Evolutionary conservation across 2,329 filamentous ascomycete species (phyloP), one percentile per base, ranked within the genome.

Genomic region (Aspergillus fructus): DNA sequence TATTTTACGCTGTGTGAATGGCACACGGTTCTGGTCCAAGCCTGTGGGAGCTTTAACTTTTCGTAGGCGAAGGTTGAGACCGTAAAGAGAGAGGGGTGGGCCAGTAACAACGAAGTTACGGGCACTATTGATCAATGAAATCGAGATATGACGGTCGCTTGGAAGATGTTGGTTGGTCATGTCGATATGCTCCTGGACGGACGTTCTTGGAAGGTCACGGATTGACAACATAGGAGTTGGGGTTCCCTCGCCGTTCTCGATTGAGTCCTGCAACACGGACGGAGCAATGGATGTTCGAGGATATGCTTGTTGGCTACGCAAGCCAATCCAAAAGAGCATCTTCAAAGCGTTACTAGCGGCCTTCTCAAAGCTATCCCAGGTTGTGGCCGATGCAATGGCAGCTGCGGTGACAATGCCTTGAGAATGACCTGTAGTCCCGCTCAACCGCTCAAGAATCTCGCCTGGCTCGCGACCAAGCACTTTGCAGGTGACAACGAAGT

Each of bases 21-120:
- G 96, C 53, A 97, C 89, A 59, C 93, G 86, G 64, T 90, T 96
- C 78, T 99, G 96, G 71, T 99, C 94, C 40, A 99, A 82, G 43
- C 96, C 94, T n/a, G 94, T 97, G 4, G 94, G 89, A 2, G 94
- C 93, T 82, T 97, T 99, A 73, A 96, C 91, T 78, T 97, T 99
- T 68, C 96, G 89, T 54, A 99, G 81, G 72, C 96, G 92, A 48
- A 96, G 81, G 74, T 99, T 99, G 41, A 99, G 84, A 83, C 94
- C 96, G 71, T 97, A 97, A 11, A 99, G 82, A 2, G 96, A 97
- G 64, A 96, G 92, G 2, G 96, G 94, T 55, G 94, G 94, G 53
- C 94, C 94, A 42, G 94, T 96, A 13, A 99, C 92, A 49, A 99
- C 96, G 71, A 97, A 89, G 76, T 97, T 99, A 58, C 94, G 89